Evolutionary conservation across 2,329 filamentous ascomycete genomes (phyloP), one percentile per base, ranked within the genome.

Genomic region (Stagonosporopsis chrysanthemi): DNA sequence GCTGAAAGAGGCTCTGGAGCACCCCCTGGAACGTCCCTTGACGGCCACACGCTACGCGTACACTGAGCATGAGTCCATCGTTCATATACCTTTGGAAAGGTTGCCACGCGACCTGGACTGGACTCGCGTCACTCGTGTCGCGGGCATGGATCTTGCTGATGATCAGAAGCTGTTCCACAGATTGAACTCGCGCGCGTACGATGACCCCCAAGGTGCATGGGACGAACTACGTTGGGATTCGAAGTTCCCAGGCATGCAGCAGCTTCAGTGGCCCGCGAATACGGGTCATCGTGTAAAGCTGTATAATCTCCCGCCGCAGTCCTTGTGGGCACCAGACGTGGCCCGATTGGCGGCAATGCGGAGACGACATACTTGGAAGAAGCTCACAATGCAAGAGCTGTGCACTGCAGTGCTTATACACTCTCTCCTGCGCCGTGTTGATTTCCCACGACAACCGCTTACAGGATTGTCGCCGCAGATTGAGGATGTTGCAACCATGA

Each of bases 231-330:
- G 58, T n/a, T 65, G 65, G 41, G 72, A 76, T 43, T 67, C 72
- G 4, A 60, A 65, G 14, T 60, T 69, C 31, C 69, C 71, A 22
- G 68, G 68, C 28, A 60, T 53, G 38, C 62, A 62, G 19, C 33
- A 48, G 31, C 64, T 71, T 9, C 62, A 66, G 42, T 80, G 77
- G 74, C 76, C 78, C 4, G 68, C 67, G 9, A 81, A 79, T 53
- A 81, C 79, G 15, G 79, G 77, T 2, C 63, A 64, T 15, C 51
- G 55, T 4, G 44, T 77, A 31, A 57, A 69, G 14, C 61, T 60
- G 3, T 56, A 73, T 28, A 62, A 75, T 50, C 62, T 81, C 23
- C 75, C 80, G 7, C 80, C 80, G 3, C 77, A 82, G 50, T 82
- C 80, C 3, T 65, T 81, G 24, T 82, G 80, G 68, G 77, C 80